Evolutionary conservation across 139 green algal genomes (phyloP).

Genomic region (Micractinium sp.): DNA sequence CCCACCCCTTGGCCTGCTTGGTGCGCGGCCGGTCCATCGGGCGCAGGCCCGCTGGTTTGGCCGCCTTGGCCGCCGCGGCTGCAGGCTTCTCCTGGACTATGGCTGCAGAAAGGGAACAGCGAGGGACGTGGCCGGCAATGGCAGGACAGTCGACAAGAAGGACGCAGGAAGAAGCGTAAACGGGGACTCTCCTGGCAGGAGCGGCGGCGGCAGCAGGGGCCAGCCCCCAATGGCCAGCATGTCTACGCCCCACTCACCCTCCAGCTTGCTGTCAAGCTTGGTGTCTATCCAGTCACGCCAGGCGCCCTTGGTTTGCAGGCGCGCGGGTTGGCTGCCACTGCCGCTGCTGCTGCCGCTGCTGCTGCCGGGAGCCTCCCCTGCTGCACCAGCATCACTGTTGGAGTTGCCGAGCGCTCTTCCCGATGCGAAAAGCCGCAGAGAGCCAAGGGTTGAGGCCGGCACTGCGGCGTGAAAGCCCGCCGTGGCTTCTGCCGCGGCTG

Average conservation of each 20-base stretch:
- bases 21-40: not conserved
- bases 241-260: not conserved
- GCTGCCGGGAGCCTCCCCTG: not conserved
- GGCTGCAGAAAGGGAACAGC: not conserved
- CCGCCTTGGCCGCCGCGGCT: not conserved
- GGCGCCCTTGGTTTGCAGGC: slow-evolving; percentile 23
- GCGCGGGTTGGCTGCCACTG: not conserved
- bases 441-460: slow-evolving; percentile 8
- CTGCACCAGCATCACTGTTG: not conserved
- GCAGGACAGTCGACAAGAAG: not conserved
- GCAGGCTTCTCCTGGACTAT: not conserved
- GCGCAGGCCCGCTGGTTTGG: not conserved
- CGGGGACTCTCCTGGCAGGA: not conserved
- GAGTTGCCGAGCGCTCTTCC: not conserved
- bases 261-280: slow-evolving; percentile 28
- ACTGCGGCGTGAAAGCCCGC: not conserved
- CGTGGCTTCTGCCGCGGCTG: no score
- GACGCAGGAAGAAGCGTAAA: not conserved
- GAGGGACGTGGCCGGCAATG: no score
- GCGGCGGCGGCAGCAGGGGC: not conserved
- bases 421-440: not conserved
- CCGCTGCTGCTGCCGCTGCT: not conserved
- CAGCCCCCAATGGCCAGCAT: not conserved
- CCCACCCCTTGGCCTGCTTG: not conserved
- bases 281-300: slow-evolving; percentile 43